phyloP scores from a whole-genome alignment of 371 early-diverging fungal species.

The Saksenaea oblongispora region DNA sequence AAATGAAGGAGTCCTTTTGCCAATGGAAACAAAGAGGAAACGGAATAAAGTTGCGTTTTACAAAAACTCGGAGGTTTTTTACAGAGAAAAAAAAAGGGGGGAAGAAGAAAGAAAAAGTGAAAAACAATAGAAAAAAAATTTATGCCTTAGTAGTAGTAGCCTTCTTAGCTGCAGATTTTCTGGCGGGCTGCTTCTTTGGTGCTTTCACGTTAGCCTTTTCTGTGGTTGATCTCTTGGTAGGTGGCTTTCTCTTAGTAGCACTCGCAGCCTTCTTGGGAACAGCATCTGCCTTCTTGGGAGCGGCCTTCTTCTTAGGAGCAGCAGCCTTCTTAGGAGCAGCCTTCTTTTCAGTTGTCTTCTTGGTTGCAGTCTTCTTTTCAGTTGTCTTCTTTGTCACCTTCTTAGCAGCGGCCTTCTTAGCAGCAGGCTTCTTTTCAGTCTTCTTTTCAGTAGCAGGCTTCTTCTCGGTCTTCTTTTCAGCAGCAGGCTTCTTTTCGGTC shows the following conservation, averaged over 20 bases:
- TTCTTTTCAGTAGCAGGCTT: constrained; percentile 49
- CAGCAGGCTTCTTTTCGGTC: constrained; percentile 20
- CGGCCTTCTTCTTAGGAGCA: constrained; percentile 37
- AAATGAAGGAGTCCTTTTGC: background rate
- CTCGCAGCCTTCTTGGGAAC: constrained; percentile 39
- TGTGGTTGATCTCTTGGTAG: constrained; percentile 41
- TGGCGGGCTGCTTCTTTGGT: constrained; percentile 7
- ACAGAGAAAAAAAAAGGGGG: constrained; percentile 5
- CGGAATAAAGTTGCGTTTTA: constrained; percentile 5
- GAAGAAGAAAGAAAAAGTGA: constrained; percentile 2
- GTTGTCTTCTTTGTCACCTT: constrained; percentile 28
- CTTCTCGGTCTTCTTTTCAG: constrained; percentile 46
- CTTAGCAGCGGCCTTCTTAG: constrained; percentile 36
- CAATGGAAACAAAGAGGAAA: constrained; percentile 4
- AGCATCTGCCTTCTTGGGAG: constrained; percentile 40
- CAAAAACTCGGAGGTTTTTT: constrained; percentile 6
- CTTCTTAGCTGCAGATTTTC: constrained; percentile 17
- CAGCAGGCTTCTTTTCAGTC: constrained; percentile 43
- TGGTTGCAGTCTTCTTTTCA: constrained; percentile 20
- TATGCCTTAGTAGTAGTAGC: constrained; percentile 26
- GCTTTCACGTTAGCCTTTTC: constrained; percentile 39
- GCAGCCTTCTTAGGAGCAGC: constrained; percentile 26
- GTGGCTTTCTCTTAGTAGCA: constrained; percentile 32
- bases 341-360: constrained; percentile 19
- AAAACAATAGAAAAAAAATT: constrained; percentile 1